Base-by-base conservation (phyloP, 2,329 filamentous ascomycete genomes). In the Aureobasidium sp. region DNA sequence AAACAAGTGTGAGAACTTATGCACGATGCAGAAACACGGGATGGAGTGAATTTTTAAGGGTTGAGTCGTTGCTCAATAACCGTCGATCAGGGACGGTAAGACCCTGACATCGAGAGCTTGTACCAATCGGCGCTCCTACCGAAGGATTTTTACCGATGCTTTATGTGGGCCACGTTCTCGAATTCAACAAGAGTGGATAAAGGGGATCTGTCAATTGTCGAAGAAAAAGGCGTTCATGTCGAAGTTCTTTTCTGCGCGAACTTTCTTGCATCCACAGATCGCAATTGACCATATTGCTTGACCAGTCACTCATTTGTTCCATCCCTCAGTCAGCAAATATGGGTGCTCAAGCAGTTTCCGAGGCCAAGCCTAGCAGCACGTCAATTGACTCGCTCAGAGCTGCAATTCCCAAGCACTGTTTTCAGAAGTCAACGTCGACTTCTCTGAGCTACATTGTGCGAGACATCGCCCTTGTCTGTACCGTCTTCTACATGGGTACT, bases 331-430 rank as follows among this genome's bases (percentile, higher is more conserved):
- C 55, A 58, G 46, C 55, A 37, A 58, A 27, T 27, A 58, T 58
- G 55, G 55, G 55, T 58, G 55, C 32, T 26, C 42, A 47, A 48
- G 41, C 29, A 27, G 32, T 36, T 26, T 8, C 53, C 32, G 42
- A 58, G 10, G n/a, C 32, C 37, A 58, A 58, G 42, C n/a, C 55
- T 8, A 15, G 13, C 42, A 48, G 41, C 55, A 58, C 55, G 23
- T 57, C 53, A 46, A 48, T 58, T 32, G 55, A 58, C 42, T 32
- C 55, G 29, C 34, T 58, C 42, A 58, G 42, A 32, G 55, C 55
- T 79, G 93, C 93, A 74, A 97, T 99, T 69, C 94, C 94, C 67
- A 91, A 93, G 78, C 94, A 97, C 82, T 99, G 94, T 84, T 97
- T 89, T 77, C 83, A 96, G 80, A 88, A 94, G 66, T 96, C 90